These are phyloP conservation scores for Coix lacrymajobi DNA, from an alignment of 176 grass and related monocot genomes.

Conservation along the genomic window DNA sequence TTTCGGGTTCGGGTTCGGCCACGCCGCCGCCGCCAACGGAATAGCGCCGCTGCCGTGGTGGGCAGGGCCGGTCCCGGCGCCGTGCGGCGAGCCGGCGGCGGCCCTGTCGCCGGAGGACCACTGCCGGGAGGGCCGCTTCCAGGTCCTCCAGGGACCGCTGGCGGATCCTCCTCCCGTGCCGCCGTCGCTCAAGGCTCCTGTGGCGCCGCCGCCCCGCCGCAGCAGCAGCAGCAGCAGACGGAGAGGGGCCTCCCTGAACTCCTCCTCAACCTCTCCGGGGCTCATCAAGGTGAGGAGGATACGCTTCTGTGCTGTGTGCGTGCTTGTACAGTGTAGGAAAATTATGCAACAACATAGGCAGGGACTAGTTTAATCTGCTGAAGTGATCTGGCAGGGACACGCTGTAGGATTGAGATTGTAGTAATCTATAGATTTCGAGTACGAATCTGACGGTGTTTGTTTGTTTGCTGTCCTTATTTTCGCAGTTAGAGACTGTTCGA, in stretches of 20 bases:
- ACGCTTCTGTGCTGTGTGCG: neutral
- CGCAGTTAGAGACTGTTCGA: neutral
- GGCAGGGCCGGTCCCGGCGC: conserved; percentile 31
- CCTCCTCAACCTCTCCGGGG: conserved; percentile 45
- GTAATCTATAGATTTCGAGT: neutral
- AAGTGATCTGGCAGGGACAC: neutral
- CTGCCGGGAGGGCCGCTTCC: conserved; percentile 39
- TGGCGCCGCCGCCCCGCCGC: too few species aligned
- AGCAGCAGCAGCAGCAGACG: neutral
- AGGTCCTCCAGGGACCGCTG: conserved; percentile 30
- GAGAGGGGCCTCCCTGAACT: conserved; percentile 48
- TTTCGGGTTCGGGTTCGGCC: conserved; percentile 10
- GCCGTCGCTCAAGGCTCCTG: neutral
- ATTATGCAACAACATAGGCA: neutral
- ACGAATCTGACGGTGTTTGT: neutral
- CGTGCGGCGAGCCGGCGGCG: conserved; percentile 46
- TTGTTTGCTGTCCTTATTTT: neutral
- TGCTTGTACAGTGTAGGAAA: neutral
- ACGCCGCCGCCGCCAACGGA: neutral
- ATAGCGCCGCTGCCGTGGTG: conserved; percentile 50
- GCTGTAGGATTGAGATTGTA: neutral
- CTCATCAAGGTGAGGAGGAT: conserved; percentile 49
- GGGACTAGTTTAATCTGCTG: neutral
- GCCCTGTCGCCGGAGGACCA: neutral
- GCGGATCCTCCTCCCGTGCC: conserved; percentile 14